Base-by-base conservation (phyloP, 768 basidiomycete species). In the Clavulina sp. region DNA sequence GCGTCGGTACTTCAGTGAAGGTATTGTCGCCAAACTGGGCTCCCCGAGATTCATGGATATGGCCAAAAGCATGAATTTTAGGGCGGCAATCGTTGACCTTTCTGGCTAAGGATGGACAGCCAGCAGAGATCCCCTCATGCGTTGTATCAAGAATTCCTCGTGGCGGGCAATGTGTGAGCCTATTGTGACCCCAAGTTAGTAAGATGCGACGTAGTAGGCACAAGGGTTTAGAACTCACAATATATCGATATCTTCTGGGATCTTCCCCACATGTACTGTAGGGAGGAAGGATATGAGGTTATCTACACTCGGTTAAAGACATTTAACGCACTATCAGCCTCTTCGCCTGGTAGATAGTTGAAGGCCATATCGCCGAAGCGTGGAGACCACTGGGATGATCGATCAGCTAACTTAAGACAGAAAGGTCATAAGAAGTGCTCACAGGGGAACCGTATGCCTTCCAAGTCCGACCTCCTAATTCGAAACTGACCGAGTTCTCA, bases 371-470 rank as follows among this genome's bases (percentile, higher is more conserved):
- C 46, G 23, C 53, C 34, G 32, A 44, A 54, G 18, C 33, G 43
- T 9, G 49, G 53, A 30, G 49, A 38, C 53, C 53, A 54, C 48
- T 49, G 30, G 13, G 13, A 46, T 13, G 13, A 28, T 46, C 26
- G 26, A 26, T 9, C 9, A 19, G 34, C 34, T 9, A 19, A 38
- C 19, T 9, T 46, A 13, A 5, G 21, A 9, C 13, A 29, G 16
- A 49, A 29, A 53, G n/a, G 19, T 7, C 16, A n/a, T 16, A n/a
- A 52, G 26, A 33, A 6, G 16, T 5, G 24, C 51, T 13, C 16
- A 52, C 53, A 3, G 56, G 54, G 23, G 40, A 56, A 4, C 56
- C 54, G 32, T 49, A 57, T 6, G 50, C 55, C 4, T 30, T 50
- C 56, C 56, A 57, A 13, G 3, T 32, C 18, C 34, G 13, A 2